phyloP scores from a whole-genome alignment of 257 asterid species.

The Cruciata laevipes region DNA sequence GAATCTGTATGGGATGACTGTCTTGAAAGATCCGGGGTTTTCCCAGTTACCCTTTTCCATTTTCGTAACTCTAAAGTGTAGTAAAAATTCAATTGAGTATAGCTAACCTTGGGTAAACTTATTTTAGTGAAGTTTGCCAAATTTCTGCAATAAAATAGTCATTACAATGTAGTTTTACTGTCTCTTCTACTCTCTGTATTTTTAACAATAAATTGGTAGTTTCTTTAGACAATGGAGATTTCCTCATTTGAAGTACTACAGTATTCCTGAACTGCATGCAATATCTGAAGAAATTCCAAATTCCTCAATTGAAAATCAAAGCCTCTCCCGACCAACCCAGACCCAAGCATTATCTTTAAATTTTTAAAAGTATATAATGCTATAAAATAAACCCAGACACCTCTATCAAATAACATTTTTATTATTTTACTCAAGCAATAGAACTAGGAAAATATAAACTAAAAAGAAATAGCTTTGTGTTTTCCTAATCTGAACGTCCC shows the following conservation, averaged over 20 bases:
- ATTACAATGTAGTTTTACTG: not conserved
- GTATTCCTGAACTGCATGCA: not conserved
- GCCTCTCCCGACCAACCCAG: too few relatives aligned
- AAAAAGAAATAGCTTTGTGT: not conserved
- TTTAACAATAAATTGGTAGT: conserved; percentile 5
- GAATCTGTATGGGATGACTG: too few relatives aligned
- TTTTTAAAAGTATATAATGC: not conserved
- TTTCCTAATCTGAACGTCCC: not conserved
- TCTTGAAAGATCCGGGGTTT: too few relatives aligned
- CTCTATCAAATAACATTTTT: too few relatives aligned
- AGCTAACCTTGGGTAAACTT: too few relatives aligned
- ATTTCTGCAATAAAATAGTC: not conserved
- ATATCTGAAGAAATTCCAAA: not conserved
- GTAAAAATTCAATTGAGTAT: too few relatives aligned
- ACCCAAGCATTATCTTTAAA: too few relatives aligned
- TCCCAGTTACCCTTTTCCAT: too few relatives aligned
- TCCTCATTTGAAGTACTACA: not conserved
- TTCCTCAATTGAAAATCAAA: not conserved
- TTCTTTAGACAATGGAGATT: not conserved
- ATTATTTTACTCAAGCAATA: not conserved
- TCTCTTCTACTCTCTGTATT: too few relatives aligned
- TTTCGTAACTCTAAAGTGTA: too few relatives aligned
- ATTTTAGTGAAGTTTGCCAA: conserved; percentile 15
- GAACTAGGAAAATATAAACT: not conserved
- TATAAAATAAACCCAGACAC: too few relatives aligned